Evolutionary conservation across 495 filamentous ascomycete species (phyloP), one percentile per base, ranked within the genome.

Genomic region (Talaromyces ruber): DNA sequence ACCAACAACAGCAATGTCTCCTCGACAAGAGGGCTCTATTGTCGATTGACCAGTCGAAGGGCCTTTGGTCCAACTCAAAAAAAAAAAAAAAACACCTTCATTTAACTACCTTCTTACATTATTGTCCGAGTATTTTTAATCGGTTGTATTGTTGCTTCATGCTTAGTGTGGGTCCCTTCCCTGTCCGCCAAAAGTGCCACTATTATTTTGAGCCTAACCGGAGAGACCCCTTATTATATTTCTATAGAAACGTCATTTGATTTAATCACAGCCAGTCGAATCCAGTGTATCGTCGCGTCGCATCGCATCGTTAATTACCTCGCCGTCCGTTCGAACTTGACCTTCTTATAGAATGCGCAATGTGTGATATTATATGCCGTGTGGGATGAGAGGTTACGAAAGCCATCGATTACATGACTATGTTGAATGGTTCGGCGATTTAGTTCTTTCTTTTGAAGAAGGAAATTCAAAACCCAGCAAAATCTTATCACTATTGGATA

Each of bases 171-270:
- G 50, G 50, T 53, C 50, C 39, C 22, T 32, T 57, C 29, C 29
- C 14, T 28, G 22, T 54, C 51, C 51, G 51, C 22, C 51, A n/a
- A 28, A 22, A 34, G 26, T 57, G 54, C n/a, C 54, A 28, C 51
- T 22, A 57, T 22, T 30, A 57, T 57, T 57, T 57, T 34, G 54
- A 57, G 29, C 9, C 54, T 57, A 57, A 57, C 52, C 25, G 26
- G 52, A 24, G 51, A 22, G 45, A 14, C 51, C 54, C 54, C 29
- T 34, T 57, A 18, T 57, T 21, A 32, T 29, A 29, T 32, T 14
- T 30, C n/a, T 18, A 57, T 57, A 57, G 54, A 30, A 54, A 57
- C 50, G 50, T 57, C 54, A 30, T 57, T 57, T 34, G 54, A 9
- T 34, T 57, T 12, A 16, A 24, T 22, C 54, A 28, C n/a, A 21